A percentile compares a stretch with the other conserved stretches of the same genome.
Conservation (phyloP, 495 filamentous ascomycete genomes). For the Trichoderma parareesei region DNA sequence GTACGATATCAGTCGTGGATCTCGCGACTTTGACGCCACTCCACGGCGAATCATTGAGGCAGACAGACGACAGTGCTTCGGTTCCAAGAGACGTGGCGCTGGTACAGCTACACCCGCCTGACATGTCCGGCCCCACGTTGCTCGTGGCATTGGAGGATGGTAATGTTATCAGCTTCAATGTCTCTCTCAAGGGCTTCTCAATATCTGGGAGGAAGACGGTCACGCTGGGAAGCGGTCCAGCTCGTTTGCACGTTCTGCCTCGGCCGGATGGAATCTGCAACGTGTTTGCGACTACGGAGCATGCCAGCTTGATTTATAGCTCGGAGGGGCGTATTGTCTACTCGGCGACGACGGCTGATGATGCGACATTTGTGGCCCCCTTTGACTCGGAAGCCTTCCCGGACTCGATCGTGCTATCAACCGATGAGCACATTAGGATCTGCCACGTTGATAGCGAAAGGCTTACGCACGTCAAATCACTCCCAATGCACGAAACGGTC, state of each 20-base stretch:
- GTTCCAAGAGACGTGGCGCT: slow-evolving; percentile 78
- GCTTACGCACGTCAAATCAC: slow-evolving; percentile 74
- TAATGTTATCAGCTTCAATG: slow-evolving; percentile 74
- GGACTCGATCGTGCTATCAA: slow-evolving; percentile 70
- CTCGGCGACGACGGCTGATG: slow-evolving; percentile 90
- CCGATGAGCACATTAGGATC: slow-evolving; percentile 67
- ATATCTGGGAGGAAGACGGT: slow-evolving; percentile 70
- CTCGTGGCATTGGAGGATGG: slow-evolving; percentile 95
- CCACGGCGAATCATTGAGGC: slow-evolving; percentile 33
- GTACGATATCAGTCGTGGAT: slow-evolving; percentile 62
- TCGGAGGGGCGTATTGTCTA: slow-evolving; percentile 83
- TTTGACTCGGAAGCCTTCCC: slow-evolving; percentile 80
- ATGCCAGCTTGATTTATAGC: slow-evolving; percentile 86
- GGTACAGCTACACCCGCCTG: slow-evolving; percentile 55
- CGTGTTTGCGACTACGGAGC: slow-evolving; percentile 89
- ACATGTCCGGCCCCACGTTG: slow-evolving; percentile 53
- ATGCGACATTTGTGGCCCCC: slow-evolving; percentile 68
- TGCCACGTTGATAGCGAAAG: slow-evolving; percentile 74
- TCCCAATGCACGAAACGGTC: slow-evolving; percentile 73
- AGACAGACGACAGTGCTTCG: slow-evolving; percentile 57
- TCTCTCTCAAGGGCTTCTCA: slow-evolving; percentile 48
- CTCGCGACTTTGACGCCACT: slow-evolving; percentile 51
- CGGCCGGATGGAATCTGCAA: slow-evolving; percentile 54
- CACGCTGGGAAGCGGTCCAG: slow-evolving; percentile 77
- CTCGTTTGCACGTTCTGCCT: slow-evolving; percentile 70